Conservation (phyloP, 2,329 filamentous ascomycete species). For the Pseudonectria foliicola region DNA sequence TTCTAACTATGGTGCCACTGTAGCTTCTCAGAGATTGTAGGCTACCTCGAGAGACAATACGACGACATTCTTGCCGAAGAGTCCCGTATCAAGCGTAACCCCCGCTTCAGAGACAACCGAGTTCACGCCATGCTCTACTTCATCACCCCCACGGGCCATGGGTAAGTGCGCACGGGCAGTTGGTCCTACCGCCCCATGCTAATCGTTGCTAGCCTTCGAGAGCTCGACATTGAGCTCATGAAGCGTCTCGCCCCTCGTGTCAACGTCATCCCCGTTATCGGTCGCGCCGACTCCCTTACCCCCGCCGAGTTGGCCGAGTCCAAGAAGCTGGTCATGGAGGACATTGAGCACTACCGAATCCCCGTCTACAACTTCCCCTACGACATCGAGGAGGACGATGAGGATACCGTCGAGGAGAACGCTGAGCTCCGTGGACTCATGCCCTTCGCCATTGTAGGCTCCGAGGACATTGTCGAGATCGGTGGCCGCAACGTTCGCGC, state of each 20-base stretch:
- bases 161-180: slow-evolving; percentile 43
- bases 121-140: slow-evolving; percentile 98
- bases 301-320: slow-evolving; percentile 95
- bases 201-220: slow-evolving; percentile 63
- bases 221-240: slow-evolving; percentile 99
- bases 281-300: slow-evolving; percentile 95
- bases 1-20: slow-evolving; percentile 5
- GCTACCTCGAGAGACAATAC: slow-evolving; percentile 98
- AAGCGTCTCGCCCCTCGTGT: slow-evolving; percentile 96
- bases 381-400: slow-evolving; percentile 98
- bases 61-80: slow-evolving; percentile 99
- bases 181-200: neutral
- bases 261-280: slow-evolving; percentile 98
- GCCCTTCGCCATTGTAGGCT: slow-evolving; percentile 98
- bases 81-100: slow-evolving; percentile 99
- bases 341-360: slow-evolving; percentile 99
- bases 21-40: slow-evolving; percentile 95
- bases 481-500: slow-evolving; percentile 87
- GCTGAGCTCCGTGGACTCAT: slow-evolving; percentile 94
- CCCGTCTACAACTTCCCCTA: slow-evolving; percentile 99
- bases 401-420: slow-evolving; percentile 98
- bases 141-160: slow-evolving; percentile 95
- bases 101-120: slow-evolving; percentile 97
- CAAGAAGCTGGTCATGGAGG: slow-evolving; percentile 99
- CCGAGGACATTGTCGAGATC: slow-evolving; percentile 91